Evolutionary conservation across 768 basidiomycete genomes (phyloP).

Genomic region (Vararia minispora): DNA sequence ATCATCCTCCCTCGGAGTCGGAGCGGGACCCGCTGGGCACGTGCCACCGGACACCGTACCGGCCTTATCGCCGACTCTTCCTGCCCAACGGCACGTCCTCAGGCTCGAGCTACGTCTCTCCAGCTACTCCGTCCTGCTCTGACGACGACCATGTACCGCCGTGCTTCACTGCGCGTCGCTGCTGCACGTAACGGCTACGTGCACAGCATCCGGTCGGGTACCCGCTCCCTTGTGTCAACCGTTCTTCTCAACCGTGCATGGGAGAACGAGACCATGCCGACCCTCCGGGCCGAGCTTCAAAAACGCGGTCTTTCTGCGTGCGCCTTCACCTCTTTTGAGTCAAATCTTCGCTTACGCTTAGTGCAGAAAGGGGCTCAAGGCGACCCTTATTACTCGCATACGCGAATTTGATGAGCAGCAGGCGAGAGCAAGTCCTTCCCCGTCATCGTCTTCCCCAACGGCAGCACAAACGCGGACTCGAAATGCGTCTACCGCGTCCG

Average conservation of each 20-base stretch:
- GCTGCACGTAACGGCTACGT: conserved; percentile 13
- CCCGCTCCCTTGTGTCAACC: conserved; percentile 36
- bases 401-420: conserved; percentile 34
- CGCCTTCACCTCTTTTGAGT: conserved; percentile 10
- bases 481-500: conserved; percentile 15
- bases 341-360: conserved; percentile 2
- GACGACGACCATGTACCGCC: conserved; percentile 19
- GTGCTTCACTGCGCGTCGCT: conserved; percentile 14
- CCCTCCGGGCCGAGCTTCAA: conserved; percentile 43
- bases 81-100: background rate
- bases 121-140: conserved; percentile 3
- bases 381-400: conserved; percentile 41
- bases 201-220: background rate
- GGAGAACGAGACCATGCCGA: conserved; percentile 38
- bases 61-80: background rate
- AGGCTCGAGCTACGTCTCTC: conserved; percentile 1
- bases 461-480: conserved; percentile 17
- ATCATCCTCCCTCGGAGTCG: too few relatives aligned
- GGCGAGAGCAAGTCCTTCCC: conserved; percentile 8
- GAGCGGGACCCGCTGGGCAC: too few relatives aligned
- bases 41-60: too few relatives aligned
- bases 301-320: conserved; percentile 46
- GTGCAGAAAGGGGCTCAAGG: conserved; percentile 47
- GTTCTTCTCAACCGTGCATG: conserved; percentile 46
- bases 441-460: conserved; percentile 3